Evolutionary conservation across 1,139 yeast genomes (phyloP), one percentile per base, ranked within the genome.

Genomic region (Blastobotrys buckinghamii): DNA sequence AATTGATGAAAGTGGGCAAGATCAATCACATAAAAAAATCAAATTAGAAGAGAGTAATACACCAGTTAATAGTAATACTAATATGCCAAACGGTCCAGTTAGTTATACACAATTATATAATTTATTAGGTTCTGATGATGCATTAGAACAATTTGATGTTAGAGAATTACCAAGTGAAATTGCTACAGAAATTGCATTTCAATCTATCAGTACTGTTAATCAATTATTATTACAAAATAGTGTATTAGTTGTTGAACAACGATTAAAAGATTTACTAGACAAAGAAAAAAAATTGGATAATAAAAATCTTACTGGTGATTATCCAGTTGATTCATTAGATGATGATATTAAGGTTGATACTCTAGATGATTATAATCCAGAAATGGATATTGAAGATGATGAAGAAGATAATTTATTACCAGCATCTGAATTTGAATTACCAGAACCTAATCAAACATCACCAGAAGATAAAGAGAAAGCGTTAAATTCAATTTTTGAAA

Each of bases 141-240:
- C 82, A 43, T 65, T 82, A 43, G 77, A 79, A 26, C 72, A 75
- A 44, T 84, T 87, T 60, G 92, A 89, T 63, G 78, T 88, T 45
- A 75, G 86, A 7, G 70, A 78, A 8, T 70, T 90, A 15, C 85
- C 94, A 1, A 76, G 75, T 34, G 79, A 81, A 50, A 73, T 84
- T 4, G 77, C 88, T 49, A 75, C 76, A 32, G 76, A 78, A 42
- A 82, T 83, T 75, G 86, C 84, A 19, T 70, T 80, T 50, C 77
- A 79, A 39, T 89, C 84, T 2, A 73, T 84, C 59, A 72, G 73
- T 44, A 75, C 75, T 37, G 79, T 80, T 0, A 77, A 78, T 47
- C 70, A 75, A 0, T 71, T 71, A 9, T 76, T 74, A 52, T 71
- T 92, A 41, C 71, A 79, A n/a, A 78, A 80, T 52, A 94, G 87